phyloP scores from a whole-genome alignment of 805 yeast species.

The Candida pseudofarinosa region DNA sequence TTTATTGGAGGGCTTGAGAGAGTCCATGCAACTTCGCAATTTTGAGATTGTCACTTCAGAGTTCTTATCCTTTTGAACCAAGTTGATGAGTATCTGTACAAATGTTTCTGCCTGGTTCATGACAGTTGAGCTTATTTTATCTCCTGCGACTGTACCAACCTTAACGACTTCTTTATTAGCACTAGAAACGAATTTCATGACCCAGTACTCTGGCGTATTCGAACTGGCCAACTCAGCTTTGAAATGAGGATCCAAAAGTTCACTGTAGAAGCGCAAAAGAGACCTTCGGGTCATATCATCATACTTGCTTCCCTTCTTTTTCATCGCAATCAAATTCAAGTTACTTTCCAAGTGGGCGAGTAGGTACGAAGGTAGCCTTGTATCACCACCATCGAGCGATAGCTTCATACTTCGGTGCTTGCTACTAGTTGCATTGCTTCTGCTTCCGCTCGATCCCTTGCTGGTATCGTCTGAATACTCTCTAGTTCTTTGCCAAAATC shows the following conservation, averaged over 20 bases:
- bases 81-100: constrained; percentile 32
- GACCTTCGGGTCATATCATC: constrained; percentile 55
- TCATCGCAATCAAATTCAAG: constrained; percentile 46
- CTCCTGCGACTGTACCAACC: constrained; percentile 26
- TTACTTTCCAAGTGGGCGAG: constrained; percentile 35
- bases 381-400: constrained; percentile 23
- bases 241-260: constrained; percentile 46
- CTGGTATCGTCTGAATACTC: constrained; percentile 1
- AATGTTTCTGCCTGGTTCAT: constrained; percentile 34
- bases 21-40: constrained; percentile 39
- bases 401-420: constrained; percentile 16
- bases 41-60: constrained; percentile 38
- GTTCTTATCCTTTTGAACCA: constrained; percentile 35
- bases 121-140: constrained; percentile 29
- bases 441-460: not conserved
- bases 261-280: constrained; percentile 60
- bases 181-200: constrained; percentile 49
- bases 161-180: constrained; percentile 51
- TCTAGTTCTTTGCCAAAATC: constrained; percentile 42
- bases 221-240: constrained; percentile 27
- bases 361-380: constrained; percentile 36
- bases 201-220: constrained; percentile 41
- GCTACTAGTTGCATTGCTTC: not conserved
- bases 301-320: constrained; percentile 24
- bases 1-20: constrained; percentile 25